Evolutionary conservation across 2,329 filamentous ascomycete genomes (phyloP).

Genomic region (Penicillium sp.): DNA sequence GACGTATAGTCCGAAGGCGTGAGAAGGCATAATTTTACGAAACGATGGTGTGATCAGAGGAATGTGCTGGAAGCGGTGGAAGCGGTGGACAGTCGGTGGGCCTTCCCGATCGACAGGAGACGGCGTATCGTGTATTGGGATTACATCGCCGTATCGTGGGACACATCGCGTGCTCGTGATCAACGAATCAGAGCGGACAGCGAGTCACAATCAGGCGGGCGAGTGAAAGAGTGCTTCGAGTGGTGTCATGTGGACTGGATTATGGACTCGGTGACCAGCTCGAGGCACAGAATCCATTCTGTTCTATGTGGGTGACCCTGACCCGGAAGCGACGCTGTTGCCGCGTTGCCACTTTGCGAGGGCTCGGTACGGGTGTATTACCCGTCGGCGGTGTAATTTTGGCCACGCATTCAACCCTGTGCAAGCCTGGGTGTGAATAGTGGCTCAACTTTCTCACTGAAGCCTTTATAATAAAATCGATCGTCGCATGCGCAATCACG

Average conservation of each 20-base stretch:
- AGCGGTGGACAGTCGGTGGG: neutral
- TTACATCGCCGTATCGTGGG: neutral
- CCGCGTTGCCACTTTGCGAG: slow-evolving; percentile 12
- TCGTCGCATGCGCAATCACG: neutral
- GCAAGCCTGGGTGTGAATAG: neutral
- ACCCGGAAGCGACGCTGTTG: neutral
- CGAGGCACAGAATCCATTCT: slow-evolving; percentile 3
- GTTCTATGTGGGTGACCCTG: neutral
- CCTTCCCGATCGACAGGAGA: neutral
- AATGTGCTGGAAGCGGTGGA: neutral
- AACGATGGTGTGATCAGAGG: slow-evolving; percentile 28
- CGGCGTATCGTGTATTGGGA: neutral
- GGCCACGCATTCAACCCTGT: slow-evolving; percentile 3
- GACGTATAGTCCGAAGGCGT: slow-evolving; percentile 22
- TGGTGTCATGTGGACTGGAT: slow-evolving; percentile 3
- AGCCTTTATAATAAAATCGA: neutral
- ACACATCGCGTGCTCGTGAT: neutral
- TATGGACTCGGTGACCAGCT: slow-evolving; percentile 9
- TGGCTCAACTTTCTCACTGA: neutral
- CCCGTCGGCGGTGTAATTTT: slow-evolving; percentile 9
- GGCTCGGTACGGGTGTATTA: slow-evolving; percentile 11
- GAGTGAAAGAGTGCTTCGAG: neutral
- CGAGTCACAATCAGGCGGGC: neutral
- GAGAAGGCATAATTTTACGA: slow-evolving; percentile 20
- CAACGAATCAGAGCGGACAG: neutral